A percentile compares a stretch with the other conserved stretches of the same genome.
Evolutionary conservation across 352 stramenopile genomes (phyloP).

Genomic region (Peronosclerospora sorghi): DNA sequence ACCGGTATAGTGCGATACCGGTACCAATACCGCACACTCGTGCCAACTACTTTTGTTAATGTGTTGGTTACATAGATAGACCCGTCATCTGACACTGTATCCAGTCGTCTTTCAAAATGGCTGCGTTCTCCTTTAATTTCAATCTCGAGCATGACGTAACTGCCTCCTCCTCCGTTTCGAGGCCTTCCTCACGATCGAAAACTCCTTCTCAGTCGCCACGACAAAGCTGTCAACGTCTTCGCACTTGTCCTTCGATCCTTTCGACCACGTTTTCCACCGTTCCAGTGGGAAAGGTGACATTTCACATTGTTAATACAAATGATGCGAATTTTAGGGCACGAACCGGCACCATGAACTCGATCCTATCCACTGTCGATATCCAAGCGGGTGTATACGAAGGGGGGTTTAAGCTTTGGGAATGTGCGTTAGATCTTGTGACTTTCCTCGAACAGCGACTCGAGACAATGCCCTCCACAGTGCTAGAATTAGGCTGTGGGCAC

Average conservation of each 20-base stretch:
- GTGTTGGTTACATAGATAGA: too few relatives aligned
- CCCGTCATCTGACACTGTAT: too few relatives aligned
- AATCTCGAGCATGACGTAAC: too few relatives aligned
- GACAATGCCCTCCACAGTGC: conserved; percentile 25
- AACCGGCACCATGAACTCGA: conserved; percentile 49
- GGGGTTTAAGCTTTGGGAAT: conserved; percentile 83
- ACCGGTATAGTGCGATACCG: too few relatives aligned
- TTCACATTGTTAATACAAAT: conserved; percentile 57
- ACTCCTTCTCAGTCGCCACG: too few relatives aligned
- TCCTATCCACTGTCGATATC: conserved; percentile 69
- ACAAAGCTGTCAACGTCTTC: background rate
- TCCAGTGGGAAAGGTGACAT: conserved; percentile 25
- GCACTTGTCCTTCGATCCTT: background rate
- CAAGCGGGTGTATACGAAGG: conserved; percentile 77
- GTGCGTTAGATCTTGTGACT: conserved; percentile 57
- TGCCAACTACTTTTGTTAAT: too few relatives aligned
- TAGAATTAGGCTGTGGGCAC: conserved; percentile 76
- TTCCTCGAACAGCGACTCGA: conserved; percentile 23
- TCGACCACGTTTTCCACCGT: conserved; percentile 22
- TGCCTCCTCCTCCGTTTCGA: too few relatives aligned
- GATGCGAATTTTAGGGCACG: conserved; percentile 33
- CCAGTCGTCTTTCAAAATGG: too few relatives aligned
- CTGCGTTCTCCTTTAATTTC: too few relatives aligned
- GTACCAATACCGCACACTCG: too few relatives aligned
- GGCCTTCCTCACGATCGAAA: too few relatives aligned